Evolutionary conservation across 176 grass and related monocot genomes (phyloP).

Genomic region (Aegilops bicornis): DNA sequence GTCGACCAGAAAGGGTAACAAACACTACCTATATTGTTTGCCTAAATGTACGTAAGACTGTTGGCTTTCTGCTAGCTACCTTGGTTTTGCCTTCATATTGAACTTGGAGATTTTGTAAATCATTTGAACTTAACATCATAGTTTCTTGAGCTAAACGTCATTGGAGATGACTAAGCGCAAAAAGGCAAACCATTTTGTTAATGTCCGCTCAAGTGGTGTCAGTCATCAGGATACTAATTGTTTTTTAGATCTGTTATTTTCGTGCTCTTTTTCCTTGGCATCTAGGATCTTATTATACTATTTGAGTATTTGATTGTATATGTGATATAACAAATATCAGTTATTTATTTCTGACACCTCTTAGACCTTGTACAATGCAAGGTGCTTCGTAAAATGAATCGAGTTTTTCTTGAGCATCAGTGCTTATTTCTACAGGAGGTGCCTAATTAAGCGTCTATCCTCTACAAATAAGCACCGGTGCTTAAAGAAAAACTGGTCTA

Average conservation of each 20-base stretch:
- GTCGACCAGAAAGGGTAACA: constrained; percentile 40
- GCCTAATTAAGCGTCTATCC: no score
- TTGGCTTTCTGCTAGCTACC: constrained; percentile 12
- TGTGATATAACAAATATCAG: neutral
- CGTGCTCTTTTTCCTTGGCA: neutral
- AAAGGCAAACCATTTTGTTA: neutral
- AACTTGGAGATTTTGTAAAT: neutral
- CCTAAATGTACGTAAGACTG: neutral
- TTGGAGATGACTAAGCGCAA: constrained; percentile 19
- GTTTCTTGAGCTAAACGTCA: neutral
- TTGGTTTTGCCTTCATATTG: constrained; percentile 1
- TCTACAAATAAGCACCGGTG: no score
- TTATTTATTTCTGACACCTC: neutral
- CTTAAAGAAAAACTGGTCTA: no score
- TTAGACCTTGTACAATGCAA: no score
- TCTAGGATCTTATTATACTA: neutral
- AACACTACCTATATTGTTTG: constrained; percentile 13
- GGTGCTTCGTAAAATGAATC: no score
- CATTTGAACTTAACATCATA: constrained; percentile 16
- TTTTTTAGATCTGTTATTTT: neutral
- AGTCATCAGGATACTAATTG: neutral
- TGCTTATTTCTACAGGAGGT: no score
- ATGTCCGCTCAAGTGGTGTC: neutral
- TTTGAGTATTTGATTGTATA: neutral
- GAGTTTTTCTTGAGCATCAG: no score